phyloP scores from a whole-genome alignment of 2,329 filamentous ascomycete species.

The Colletotrichum cuscutae region DNA sequence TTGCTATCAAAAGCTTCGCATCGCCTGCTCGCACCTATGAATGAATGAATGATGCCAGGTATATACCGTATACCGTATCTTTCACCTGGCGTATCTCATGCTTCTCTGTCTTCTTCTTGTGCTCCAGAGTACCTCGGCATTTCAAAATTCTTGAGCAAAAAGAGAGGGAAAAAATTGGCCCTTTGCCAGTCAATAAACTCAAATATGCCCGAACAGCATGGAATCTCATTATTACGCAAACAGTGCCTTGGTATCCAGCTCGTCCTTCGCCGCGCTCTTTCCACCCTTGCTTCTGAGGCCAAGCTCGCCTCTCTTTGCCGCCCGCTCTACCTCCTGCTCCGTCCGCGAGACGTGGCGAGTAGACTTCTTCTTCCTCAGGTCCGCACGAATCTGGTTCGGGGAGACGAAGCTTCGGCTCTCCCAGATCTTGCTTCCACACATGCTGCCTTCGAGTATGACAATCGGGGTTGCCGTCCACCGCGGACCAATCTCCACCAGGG shows the following conservation, averaged over 20 bases:
- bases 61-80: not conserved
- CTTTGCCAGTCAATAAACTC: not conserved
- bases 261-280: conserved; percentile 70
- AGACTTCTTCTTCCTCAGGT: conserved; percentile 81
- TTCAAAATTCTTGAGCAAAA: not conserved
- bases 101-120: not conserved
- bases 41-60: not conserved
- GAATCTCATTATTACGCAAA: conserved; percentile 67
- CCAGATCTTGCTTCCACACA: conserved; percentile 96
- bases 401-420: conserved; percentile 98
- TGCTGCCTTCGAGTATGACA: conserved; percentile 84
- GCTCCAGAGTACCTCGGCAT: not conserved
- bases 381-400: conserved; percentile 91
- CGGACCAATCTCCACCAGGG: conserved; percentile 91
- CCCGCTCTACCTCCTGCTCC: conserved; percentile 77
- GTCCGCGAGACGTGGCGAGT: conserved; percentile 80
- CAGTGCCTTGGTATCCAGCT: conserved; percentile 79
- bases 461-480: conserved; percentile 77
- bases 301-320: conserved; percentile 79
- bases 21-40: too few species aligned
- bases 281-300: conserved; percentile 77
- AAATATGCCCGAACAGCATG: conserved; percentile 9
- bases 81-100: not conserved
- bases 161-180: not conserved
- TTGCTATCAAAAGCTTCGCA: not conserved